phyloP scores from a whole-genome alignment of 352 stramenopile genomes.

The Phytopythium kandeliae region DNA sequence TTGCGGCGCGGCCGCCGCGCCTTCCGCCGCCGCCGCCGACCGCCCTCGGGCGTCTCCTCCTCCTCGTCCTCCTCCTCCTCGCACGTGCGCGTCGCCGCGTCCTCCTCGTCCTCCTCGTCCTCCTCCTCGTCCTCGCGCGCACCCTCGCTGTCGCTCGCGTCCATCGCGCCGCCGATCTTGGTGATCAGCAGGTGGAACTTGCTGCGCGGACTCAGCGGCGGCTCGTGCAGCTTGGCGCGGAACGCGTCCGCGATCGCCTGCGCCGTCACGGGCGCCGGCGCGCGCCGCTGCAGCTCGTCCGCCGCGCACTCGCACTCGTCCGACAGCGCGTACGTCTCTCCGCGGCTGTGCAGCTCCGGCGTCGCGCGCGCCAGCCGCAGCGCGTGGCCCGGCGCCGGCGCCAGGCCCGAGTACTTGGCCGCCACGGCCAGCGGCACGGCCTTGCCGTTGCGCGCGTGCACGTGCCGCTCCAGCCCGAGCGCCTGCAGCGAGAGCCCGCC shows the following conservation, averaged over 20 bases:
- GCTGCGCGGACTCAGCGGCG: conserved; percentile 57
- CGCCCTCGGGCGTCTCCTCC: conserved; percentile 11
- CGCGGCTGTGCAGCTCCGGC: conserved; percentile 21
- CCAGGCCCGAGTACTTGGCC: conserved; percentile 20
- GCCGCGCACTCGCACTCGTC: conserved; percentile 23
- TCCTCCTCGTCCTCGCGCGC: neutral
- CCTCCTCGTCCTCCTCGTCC: conserved; percentile 12
- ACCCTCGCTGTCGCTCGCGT: conserved; percentile 2
- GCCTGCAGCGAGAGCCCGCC: conserved; percentile 10
- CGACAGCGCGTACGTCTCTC: conserved; percentile 52
- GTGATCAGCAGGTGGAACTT: conserved; percentile 55
- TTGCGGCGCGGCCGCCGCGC: neutral
- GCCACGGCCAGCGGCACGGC: conserved; percentile 15
- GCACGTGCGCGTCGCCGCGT: neutral
- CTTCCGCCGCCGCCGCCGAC: conserved; percentile 10
- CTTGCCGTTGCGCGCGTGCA: conserved; percentile 20
- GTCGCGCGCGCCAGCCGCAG: conserved; percentile 5
- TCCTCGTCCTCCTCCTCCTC: conserved; percentile 7
- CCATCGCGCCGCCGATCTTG: conserved; percentile 1
- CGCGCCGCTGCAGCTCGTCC: conserved; percentile 13
- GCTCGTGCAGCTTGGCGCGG: conserved; percentile 60
- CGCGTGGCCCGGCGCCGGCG: conserved; percentile 5
- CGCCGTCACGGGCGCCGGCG: conserved; percentile 23
- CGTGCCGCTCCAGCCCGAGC: conserved; percentile 33
- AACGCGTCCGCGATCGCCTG: conserved; percentile 62